phyloP scores from a whole-genome alignment of 805 yeast genomes.

The Ogataea corticis region DNA sequence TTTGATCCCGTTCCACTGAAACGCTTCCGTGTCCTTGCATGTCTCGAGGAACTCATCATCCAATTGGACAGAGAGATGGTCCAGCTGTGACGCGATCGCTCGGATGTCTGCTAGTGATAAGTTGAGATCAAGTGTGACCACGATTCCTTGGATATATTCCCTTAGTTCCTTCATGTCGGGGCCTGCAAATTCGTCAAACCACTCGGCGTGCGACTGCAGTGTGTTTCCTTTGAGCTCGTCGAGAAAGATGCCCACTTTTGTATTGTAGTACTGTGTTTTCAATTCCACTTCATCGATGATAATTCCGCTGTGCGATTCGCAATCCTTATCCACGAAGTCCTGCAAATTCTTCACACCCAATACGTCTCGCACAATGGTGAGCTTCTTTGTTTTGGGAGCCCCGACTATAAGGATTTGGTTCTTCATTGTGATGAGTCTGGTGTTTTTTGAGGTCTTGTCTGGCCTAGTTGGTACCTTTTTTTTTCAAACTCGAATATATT shows the following conservation, averaged over 20 bases:
- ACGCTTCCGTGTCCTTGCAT: slow-evolving; percentile 10
- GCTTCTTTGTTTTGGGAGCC: slow-evolving; percentile 42
- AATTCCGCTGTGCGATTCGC: slow-evolving; percentile 26
- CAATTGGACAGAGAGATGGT: slow-evolving; percentile 17
- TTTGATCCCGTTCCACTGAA: slow-evolving; percentile 38
- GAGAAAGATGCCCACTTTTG: slow-evolving; percentile 29
- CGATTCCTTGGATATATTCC: slow-evolving; percentile 46
- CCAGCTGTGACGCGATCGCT: slow-evolving; percentile 24
- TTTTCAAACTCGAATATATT: neutral
- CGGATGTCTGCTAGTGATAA: slow-evolving; percentile 3
- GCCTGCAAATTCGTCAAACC: slow-evolving; percentile 41
- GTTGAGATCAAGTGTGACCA: slow-evolving; percentile 39
- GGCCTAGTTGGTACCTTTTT: neutral
- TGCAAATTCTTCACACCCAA: slow-evolving; percentile 28
- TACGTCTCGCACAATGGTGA: slow-evolving; percentile 26
- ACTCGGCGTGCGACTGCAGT: slow-evolving; percentile 31
- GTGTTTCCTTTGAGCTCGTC: slow-evolving; percentile 30
- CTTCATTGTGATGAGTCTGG: slow-evolving; percentile 6
- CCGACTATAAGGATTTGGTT: slow-evolving; percentile 50
- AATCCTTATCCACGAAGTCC: slow-evolving; percentile 15
- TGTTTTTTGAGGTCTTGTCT: neutral
- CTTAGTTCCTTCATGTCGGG: slow-evolving; percentile 44
- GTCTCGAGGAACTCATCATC: slow-evolving; percentile 27
- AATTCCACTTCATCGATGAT: slow-evolving; percentile 25
- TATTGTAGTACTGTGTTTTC: slow-evolving; percentile 29